Evolutionary conservation across 805 yeast species (phyloP), one percentile per base, ranked within the genome.

Genomic region (Vanderwaltozyma yarrowii): DNA sequence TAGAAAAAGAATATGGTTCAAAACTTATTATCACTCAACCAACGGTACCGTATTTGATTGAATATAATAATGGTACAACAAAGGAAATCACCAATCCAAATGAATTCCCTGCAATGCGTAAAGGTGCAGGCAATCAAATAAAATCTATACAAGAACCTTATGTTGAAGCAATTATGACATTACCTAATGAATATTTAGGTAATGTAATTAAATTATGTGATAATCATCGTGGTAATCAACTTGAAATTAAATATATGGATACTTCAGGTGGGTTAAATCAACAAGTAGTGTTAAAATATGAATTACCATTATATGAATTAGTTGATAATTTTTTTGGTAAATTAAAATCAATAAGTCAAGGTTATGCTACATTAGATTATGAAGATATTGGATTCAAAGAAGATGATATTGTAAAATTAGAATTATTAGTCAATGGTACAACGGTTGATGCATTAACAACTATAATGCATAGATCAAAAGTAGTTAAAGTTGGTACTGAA

Each of bases 241-340:
- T 72, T 35, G 95, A 85, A 32, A 61, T 89, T 23, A 80, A 80
- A 39, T 38, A 25, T 17, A 31, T 38, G 32, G 30, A 33, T 4
- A 24, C 15, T 12, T 18, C 23, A 10, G 76, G 85, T 2, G 89
- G 87, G 2, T 20, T 17, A 16, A 23, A 10, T 6, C 32, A 35
- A 28, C 96, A 89, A 60, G 89, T 84, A 0, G 60, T 85, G 39
- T 59, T 88, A 48, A 80, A 78, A 50, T 92, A 87, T 59, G 74
- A 77, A 41, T 61, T 89, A 5, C 97, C 98, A 2, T 69, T 92
- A 36, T 81, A 94, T 0, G 94, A 86, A 52, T 64, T 89, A 26
- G 95, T 92, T 5, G 96, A 89, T 54, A 96, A 92, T 61, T 89
- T 89, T 58, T 88, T 92, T 60, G 97, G 97, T 2, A 85, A 83